Evolutionary conservation across 2,329 filamentous ascomycete species (phyloP).

Genomic region (Talaromyces sp.): DNA sequence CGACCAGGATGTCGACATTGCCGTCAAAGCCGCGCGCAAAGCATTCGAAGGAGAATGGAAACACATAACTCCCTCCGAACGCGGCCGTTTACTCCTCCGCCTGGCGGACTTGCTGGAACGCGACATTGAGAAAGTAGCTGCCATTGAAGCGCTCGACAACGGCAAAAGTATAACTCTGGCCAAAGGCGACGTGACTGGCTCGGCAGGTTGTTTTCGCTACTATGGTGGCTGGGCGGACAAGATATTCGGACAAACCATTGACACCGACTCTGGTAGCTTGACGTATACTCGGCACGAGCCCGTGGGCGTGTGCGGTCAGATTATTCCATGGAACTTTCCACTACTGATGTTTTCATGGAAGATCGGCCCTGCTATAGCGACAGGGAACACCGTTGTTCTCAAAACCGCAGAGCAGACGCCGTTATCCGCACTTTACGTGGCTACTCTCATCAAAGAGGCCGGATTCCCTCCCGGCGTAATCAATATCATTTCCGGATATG

Average conservation of each 20-base stretch:
- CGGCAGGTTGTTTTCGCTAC: conserved; percentile 72
- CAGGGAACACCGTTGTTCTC: conserved; percentile 60
- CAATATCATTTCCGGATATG: conserved; percentile 69
- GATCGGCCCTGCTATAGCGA: conserved; percentile 68
- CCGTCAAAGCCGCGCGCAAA: conserved; percentile 78
- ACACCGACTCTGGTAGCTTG: conserved; percentile 73
- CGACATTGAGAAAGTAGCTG: conserved; percentile 70
- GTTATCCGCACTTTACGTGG: conserved; percentile 60
- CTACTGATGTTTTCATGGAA: conserved; percentile 85
- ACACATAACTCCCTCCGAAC: conserved; percentile 64
- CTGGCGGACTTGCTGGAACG: conserved; percentile 77
- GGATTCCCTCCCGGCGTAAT: conserved; percentile 61
- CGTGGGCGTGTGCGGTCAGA: conserved; percentile 76
- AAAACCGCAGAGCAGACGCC: conserved; percentile 68
- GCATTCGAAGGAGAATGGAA: conserved; percentile 75
- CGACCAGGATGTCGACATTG: conserved; percentile 72
- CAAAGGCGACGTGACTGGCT: conserved; percentile 68
- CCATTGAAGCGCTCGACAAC: conserved; percentile 72
- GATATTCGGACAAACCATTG: conserved; percentile 82
- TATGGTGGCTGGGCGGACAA: conserved; percentile 85
- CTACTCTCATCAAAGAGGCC: conserved; percentile 55
- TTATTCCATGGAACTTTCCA: conserved; percentile 89
- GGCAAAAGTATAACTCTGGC: conserved; percentile 44
- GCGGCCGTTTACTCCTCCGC: conserved; percentile 67
- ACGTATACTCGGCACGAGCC: conserved; percentile 81